Conservation (phyloP, 2,329 filamentous ascomycete species). For the Macrophomina tecta region DNA sequence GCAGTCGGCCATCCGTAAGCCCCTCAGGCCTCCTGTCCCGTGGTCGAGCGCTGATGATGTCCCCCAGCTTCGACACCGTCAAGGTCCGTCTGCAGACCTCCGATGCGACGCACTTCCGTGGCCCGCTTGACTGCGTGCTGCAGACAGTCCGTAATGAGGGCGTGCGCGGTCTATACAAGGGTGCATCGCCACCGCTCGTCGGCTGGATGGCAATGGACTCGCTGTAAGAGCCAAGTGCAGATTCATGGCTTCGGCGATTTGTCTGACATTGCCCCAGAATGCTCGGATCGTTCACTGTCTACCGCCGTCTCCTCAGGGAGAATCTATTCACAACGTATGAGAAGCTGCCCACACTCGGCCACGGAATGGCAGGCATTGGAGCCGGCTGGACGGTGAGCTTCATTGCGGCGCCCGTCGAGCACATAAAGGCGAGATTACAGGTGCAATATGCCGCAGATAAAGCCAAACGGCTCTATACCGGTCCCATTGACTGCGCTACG, state of each 20-base stretch:
- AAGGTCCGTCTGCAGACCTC: slow-evolving; percentile 96
- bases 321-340: slow-evolving; percentile 70
- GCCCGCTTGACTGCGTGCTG: slow-evolving; percentile 82
- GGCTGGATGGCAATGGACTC: slow-evolving; percentile 99
- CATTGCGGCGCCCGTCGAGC: slow-evolving; percentile 91
- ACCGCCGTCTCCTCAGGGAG: slow-evolving; percentile 82
- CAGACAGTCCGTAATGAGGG: slow-evolving; percentile 89
- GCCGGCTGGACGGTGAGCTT: slow-evolving; percentile 91
- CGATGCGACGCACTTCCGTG: slow-evolving; percentile 75
- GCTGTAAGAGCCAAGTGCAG: slow-evolving; percentile 49
- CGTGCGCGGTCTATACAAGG: slow-evolving; percentile 87
- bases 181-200: slow-evolving; percentile 86
- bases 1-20: slow-evolving; percentile 66
- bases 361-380: slow-evolving; percentile 85
- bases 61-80: slow-evolving; percentile 82
- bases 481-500: slow-evolving; percentile 80
- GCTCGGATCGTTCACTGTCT: slow-evolving; percentile 89
- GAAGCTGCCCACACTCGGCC: slow-evolving; percentile 76
- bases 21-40: background rate
- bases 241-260: background rate
- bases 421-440: slow-evolving; percentile 92
- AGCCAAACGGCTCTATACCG: slow-evolving; percentile 77
- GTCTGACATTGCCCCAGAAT: slow-evolving; percentile 56
- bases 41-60: background rate
- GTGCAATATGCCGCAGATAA: slow-evolving; percentile 89